Evolutionary conservation across 2,329 filamentous ascomycete species (phyloP).

Genomic region (Davidsoniella australis): DNA sequence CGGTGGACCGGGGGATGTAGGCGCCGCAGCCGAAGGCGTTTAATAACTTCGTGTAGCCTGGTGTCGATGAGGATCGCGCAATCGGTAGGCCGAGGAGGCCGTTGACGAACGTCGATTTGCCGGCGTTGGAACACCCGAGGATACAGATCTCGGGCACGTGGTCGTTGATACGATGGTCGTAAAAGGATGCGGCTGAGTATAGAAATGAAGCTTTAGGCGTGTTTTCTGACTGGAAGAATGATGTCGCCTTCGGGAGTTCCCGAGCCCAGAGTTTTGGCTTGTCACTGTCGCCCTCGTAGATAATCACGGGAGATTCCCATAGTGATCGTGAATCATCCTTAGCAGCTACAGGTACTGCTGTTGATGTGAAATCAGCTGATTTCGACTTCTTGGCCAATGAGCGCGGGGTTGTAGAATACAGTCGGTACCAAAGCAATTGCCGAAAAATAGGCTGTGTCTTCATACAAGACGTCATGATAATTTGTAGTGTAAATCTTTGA

Average conservation of each 20-base stretch:
- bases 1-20: slow-evolving; percentile 14
- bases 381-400: too few species aligned
- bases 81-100: slow-evolving; percentile 43
- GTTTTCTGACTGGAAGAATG: slow-evolving; percentile 3
- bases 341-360: neutral
- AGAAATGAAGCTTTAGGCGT: slow-evolving; percentile 23
- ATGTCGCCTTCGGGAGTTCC: slow-evolving; percentile 1
- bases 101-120: slow-evolving; percentile 80
- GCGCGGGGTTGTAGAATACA: too few species aligned
- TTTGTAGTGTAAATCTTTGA: too few species aligned
- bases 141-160: slow-evolving; percentile 50
- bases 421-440: too few species aligned
- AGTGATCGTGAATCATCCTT: neutral
- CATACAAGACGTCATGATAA: too few species aligned
- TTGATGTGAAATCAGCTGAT: neutral
- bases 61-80: slow-evolving; percentile 32
- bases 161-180: slow-evolving; percentile 33
- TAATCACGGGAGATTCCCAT: slow-evolving; percentile 7
- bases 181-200: slow-evolving; percentile 32
- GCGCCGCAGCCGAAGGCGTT: slow-evolving; percentile 40
- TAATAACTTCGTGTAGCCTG: slow-evolving; percentile 36
- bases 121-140: slow-evolving; percentile 75
- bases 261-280: neutral
- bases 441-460: too few species aligned
- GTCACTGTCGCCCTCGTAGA: slow-evolving; percentile 1